These are phyloP conservation scores for Colletotrichum abscissum DNA, from an alignment of 2,329 filamentous ascomycete species.

Conservation along the genomic window DNA sequence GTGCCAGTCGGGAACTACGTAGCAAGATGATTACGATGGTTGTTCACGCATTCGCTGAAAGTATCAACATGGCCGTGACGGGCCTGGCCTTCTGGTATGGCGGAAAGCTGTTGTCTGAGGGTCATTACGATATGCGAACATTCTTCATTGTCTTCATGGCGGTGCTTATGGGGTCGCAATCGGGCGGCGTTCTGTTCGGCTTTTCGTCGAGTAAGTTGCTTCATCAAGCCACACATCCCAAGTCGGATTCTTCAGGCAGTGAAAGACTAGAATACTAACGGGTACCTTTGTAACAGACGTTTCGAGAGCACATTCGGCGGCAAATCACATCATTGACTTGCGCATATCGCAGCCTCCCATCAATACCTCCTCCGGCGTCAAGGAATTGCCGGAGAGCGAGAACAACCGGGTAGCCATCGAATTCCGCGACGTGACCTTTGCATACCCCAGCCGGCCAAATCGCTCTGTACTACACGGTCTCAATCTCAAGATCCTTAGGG, in stretches of 20 bases:
- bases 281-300: background rate
- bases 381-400: constrained; percentile 41
- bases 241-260: background rate
- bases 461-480: constrained; percentile 45
- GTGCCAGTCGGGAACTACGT: background rate
- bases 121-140: background rate
- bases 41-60: background rate
- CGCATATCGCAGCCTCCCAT: constrained; percentile 39
- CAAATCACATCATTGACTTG: background rate
- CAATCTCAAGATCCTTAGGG: constrained; percentile 49
- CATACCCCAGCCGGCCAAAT: constrained; percentile 57
- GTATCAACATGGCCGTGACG: background rate
- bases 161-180: constrained; percentile 47
- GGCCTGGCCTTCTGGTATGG: background rate
- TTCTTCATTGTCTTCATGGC: constrained; percentile 57
- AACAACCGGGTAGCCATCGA: constrained; percentile 43
- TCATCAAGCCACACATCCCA: background rate
- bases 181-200: constrained; percentile 39
- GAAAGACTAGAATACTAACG: constrained; percentile 46
- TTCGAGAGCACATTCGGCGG: background rate
- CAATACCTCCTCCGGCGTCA: constrained; percentile 50
- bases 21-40: background rate
- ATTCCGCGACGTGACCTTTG: constrained; percentile 52
- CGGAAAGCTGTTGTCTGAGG: background rate
- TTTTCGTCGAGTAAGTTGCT: constrained; percentile 48